Conservation (phyloP, 2,329 filamentous ascomycete species). For the Aureobasidium pullulans region DNA sequence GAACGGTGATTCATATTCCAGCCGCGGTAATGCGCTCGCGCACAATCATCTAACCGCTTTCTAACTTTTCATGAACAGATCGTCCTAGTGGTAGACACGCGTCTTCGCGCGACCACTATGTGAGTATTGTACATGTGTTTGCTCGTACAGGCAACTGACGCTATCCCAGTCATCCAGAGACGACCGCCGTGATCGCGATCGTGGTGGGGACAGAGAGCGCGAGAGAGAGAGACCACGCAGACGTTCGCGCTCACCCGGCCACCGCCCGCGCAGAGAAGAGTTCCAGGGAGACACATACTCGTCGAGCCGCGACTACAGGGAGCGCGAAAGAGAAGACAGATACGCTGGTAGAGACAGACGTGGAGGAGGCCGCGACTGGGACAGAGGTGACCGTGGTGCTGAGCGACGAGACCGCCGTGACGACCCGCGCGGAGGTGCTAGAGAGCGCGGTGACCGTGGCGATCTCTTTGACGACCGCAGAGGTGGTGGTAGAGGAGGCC, state of each 20-base stretch:
- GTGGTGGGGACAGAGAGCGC: conserved; percentile 39
- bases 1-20: conserved; percentile 80
- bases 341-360: conserved; percentile 62
- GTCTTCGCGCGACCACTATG: conserved; percentile 31
- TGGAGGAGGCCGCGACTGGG: conserved; percentile 28
- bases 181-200: conserved; percentile 31
- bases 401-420: conserved; percentile 25
- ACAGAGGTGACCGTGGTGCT: conserved; percentile 16
- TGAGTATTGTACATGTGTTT: conserved; percentile 22
- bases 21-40: conserved; percentile 54
- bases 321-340: conserved; percentile 86
- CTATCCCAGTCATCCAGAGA: conserved; percentile 36
- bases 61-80: conserved; percentile 32
- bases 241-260: conserved; percentile 80
- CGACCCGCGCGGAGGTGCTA: conserved; percentile 19
- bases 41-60: conserved; percentile 25
- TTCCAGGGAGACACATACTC: conserved; percentile 85
- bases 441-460: conserved; percentile 33
- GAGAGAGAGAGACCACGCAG: conserved; percentile 53
- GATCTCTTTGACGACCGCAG: conserved; percentile 40
- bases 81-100: conserved; percentile 23
- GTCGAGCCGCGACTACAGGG: conserved; percentile 83
- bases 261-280: conserved; percentile 61
- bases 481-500: conserved; percentile 34
- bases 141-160: conserved; percentile 20